Evolutionary conservation across 768 basidiomycete genomes (phyloP).

Genomic region (Scleroderma bovista): DNA sequence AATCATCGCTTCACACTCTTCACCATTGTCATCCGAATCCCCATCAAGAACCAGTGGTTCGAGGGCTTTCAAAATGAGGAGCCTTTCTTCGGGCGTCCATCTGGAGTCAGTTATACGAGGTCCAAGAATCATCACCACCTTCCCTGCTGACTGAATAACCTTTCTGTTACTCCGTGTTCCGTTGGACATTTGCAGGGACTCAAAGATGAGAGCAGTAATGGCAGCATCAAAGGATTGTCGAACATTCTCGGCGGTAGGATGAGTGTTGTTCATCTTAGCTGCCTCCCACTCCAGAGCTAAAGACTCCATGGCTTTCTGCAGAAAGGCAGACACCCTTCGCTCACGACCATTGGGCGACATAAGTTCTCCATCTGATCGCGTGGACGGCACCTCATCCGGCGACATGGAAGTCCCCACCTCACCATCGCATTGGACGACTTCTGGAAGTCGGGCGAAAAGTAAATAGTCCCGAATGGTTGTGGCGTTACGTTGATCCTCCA

Average conservation of each 20-base stretch:
- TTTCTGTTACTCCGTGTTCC: slow-evolving; percentile 56
- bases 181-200: slow-evolving; percentile 59
- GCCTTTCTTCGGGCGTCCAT: slow-evolving; percentile 61
- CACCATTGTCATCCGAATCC: slow-evolving; percentile 20
- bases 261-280: slow-evolving; percentile 25
- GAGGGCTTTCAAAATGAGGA: slow-evolving; percentile 58
- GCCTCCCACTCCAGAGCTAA: slow-evolving; percentile 45
- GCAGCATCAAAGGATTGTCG: slow-evolving; percentile 68
- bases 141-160: slow-evolving; percentile 60
- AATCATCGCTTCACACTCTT: slow-evolving; percentile 45
- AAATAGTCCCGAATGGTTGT: slow-evolving; percentile 65
- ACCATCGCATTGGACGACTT: slow-evolving; percentile 20
- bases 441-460: slow-evolving; percentile 57
- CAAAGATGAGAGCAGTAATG: slow-evolving; percentile 61
- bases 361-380: slow-evolving; percentile 26
- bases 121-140: slow-evolving; percentile 40
- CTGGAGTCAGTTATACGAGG: slow-evolving; percentile 33
- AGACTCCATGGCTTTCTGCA: slow-evolving; percentile 58
- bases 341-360: slow-evolving; percentile 53
- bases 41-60: slow-evolving; percentile 54
- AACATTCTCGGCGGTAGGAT: slow-evolving; percentile 55
- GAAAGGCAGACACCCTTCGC: slow-evolving; percentile 53
- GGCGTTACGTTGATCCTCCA: slow-evolving; percentile 54
- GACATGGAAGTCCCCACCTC: not conserved
- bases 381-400: slow-evolving; percentile 6